These are phyloP conservation scores for Calycina herbarum DNA, from an alignment of 2,329 filamentous ascomycete genomes.

Conservation along the genomic window DNA sequence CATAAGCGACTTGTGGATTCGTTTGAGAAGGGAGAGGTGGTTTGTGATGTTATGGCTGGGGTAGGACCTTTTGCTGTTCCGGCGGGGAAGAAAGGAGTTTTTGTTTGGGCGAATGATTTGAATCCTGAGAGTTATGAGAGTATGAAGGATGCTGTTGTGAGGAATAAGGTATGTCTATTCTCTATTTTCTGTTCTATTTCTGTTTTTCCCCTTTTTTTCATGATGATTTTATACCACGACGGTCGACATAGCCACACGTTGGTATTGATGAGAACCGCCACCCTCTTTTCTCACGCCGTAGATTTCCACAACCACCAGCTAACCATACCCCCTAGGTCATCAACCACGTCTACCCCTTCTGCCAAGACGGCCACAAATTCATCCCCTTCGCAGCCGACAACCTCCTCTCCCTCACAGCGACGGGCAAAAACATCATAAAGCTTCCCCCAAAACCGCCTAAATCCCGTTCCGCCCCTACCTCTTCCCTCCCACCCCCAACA, in stretches of 20 bases:
- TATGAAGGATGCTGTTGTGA: constrained; percentile 66
- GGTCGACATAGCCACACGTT: constrained; percentile 27
- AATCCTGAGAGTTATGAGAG: constrained; percentile 84
- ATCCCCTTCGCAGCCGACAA: constrained; percentile 68
- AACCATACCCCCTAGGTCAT: constrained; percentile 43
- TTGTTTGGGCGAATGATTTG: constrained; percentile 96
- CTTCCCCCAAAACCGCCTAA: constrained; percentile 47
- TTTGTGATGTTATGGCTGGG: constrained; percentile 96
- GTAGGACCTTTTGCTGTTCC: constrained; percentile 94
- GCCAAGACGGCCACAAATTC: constrained; percentile 79
- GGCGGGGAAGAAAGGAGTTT: constrained; percentile 83
- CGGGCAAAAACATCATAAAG: constrained; percentile 54
- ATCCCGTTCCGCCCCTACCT: constrained; percentile 32
- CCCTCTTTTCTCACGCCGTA: too few species aligned
- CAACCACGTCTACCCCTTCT: constrained; percentile 75
- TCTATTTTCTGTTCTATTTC: background rate
- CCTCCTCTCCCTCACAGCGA: constrained; percentile 50
- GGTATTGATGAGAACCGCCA: constrained; percentile 21
- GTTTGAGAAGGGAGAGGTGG: constrained; percentile 82
- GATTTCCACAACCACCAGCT: too few species aligned
- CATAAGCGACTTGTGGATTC: constrained; percentile 75
- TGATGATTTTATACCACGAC: constrained; percentile 28
- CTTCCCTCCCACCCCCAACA: constrained; percentile 40
- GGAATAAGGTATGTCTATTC: constrained; percentile 69
- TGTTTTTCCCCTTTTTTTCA: background rate